Evolutionary conservation across 257 asterid species (phyloP).

Genomic region (Solanum habrochaites): DNA sequence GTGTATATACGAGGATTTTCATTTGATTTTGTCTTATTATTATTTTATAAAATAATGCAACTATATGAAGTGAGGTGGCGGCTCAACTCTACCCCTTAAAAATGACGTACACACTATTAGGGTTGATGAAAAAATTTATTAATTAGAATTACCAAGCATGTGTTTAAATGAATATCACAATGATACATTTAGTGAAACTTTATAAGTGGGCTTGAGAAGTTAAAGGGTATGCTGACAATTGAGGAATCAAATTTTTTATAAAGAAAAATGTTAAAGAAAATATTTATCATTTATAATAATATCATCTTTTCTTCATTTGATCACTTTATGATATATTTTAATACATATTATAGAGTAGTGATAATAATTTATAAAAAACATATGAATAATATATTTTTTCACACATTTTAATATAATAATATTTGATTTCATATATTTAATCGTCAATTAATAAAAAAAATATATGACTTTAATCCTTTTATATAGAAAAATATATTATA

Average conservation of each 20-base stretch:
- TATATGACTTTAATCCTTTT: too few relatives aligned
- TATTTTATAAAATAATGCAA: neutral
- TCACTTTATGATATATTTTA: too few relatives aligned
- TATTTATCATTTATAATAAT: neutral
- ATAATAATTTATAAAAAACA: too few relatives aligned
- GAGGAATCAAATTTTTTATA: too few relatives aligned
- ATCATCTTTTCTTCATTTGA: too few relatives aligned
- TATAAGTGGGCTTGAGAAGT: neutral
- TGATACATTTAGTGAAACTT: neutral
- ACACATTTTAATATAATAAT: too few relatives aligned
- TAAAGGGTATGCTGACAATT: neutral
- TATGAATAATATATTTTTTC: too few relatives aligned
- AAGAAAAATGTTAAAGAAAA: too few relatives aligned
- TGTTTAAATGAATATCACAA: neutral
- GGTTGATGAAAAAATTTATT: neutral
- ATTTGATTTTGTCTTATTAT: neutral
- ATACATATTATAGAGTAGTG: too few relatives aligned
- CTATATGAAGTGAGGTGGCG: neutral
- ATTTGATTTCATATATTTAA: neutral
- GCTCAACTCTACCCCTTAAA: neutral
- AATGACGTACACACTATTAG: neutral
- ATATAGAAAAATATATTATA: too few relatives aligned
- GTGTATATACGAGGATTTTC: slow-evolving; percentile 1
- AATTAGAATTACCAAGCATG: neutral
- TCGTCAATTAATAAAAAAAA: too few relatives aligned